Percentiles rank a stretch among this genome's conserved stretches.
Conservation (phyloP, 2,329 filamentous ascomycete genomes). For the Colletotrichum musae region DNA sequence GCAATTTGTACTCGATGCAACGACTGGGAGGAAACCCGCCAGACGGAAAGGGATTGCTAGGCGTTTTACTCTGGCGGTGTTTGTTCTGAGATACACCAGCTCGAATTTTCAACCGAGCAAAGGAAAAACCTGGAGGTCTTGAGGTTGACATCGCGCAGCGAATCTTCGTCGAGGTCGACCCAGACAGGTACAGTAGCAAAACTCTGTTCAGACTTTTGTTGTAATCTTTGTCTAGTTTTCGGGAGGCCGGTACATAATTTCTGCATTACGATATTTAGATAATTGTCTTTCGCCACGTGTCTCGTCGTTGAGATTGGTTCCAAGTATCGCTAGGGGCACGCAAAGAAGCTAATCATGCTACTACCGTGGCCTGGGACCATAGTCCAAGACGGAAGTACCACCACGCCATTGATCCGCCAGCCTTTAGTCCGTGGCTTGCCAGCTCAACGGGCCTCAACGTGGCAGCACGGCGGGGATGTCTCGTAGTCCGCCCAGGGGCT, state of each 20-base stretch:
- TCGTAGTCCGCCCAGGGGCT: neutral
- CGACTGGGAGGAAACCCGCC: too few species aligned
- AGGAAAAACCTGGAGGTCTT: slow-evolving; percentile 1
- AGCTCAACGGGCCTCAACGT: neutral
- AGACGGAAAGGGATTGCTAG: too few species aligned
- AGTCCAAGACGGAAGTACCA: too few species aligned
- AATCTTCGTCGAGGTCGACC: neutral
- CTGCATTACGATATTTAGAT: too few species aligned
- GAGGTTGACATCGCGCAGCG: neutral
- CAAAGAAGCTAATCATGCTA: too few species aligned
- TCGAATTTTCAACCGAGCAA: slow-evolving; percentile 2
- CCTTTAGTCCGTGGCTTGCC: too few species aligned
- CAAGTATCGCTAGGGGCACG: too few species aligned
- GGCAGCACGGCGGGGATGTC: neutral
- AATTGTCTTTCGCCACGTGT: too few species aligned
- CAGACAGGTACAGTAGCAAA: neutral
- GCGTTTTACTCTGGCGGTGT: neutral
- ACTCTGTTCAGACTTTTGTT: slow-evolving; percentile 11
- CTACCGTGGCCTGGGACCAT: too few species aligned
- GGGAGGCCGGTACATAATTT: neutral
- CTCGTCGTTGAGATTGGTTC: too few species aligned
- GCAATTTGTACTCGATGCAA: too few species aligned
- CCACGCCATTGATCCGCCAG: too few species aligned
- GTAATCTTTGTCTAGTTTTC: neutral
- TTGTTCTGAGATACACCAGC: slow-evolving; percentile 22